Evolutionary conservation across 129 eudicot genomes (phyloP), one percentile per base, ranked within the genome.

Genomic region (Pseudognaphalium luteoalbum): DNA sequence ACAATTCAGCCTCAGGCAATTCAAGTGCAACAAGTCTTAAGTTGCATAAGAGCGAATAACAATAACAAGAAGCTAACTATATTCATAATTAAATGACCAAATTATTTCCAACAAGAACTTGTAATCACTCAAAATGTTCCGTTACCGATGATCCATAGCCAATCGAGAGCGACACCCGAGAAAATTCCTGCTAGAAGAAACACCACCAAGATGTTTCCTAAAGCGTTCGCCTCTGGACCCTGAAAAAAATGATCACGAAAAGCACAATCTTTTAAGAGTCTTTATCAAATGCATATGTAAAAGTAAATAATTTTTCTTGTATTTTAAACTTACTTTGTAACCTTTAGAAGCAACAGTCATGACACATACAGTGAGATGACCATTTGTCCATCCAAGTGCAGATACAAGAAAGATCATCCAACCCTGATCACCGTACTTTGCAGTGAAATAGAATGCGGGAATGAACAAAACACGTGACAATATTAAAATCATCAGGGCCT

Each of bases 151-250:
- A 87, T 74, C 93, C 96, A 90, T 77, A 90, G 72, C 96, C 96
- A 90, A 80, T 87, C 96, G 34, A 90, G 88, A 39, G 86, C 84
- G 50, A 87, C 92, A 30, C 96, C 96, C 0, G 87, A 28, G 58
- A 87, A 90, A 60, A 87, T 83, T 33, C 96, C 96, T 7, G 76
- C 86, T 4, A 87, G 84, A 57, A 90, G 96, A 73, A 81, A 90
- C 30, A 90, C 11, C 34, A 90, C 87, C 66, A 90, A 81, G 51
- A 87, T 10, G 65, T 90, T 90, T 9, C 96, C 96, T 67, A 90
- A 44, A 34, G 96, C 96, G 71, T 90, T 90, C 60, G 89, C 90
- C 81, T 90, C 96, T 44, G 96, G 96, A 32, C 92, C 96, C 96
- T 90, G 73, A 70, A 72, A 66, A 44, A 39, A 58, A 21, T 32